These are phyloP conservation scores for Pichia rugopelliculosa DNA, from an alignment of 805 yeast genomes.

Conservation along the genomic window DNA sequence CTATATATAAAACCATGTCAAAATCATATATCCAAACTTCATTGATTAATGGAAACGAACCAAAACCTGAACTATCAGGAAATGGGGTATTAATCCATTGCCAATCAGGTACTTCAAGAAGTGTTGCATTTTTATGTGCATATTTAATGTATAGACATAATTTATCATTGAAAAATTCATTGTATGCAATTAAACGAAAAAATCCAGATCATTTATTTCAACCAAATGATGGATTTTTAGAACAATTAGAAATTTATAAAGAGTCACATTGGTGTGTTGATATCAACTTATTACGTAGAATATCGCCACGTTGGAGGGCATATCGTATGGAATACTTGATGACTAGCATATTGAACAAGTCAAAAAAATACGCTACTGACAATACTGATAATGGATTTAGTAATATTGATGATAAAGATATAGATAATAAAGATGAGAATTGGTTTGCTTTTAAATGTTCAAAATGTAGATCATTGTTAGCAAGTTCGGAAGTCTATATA, in stretches of 20 bases:
- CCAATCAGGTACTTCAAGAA: constrained; percentile 45
- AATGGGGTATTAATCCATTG: constrained; percentile 39
- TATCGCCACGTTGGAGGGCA: constrained; percentile 14
- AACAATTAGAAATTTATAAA: constrained; percentile 63
- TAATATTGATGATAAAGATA: constrained; percentile 3
- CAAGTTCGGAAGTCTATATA: constrained; percentile 53
- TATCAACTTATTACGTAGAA: constrained; percentile 19
- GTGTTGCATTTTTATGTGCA: constrained; percentile 39
- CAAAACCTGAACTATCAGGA: constrained; percentile 21
- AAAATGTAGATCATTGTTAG: constrained; percentile 68
- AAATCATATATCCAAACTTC: constrained; percentile 9
- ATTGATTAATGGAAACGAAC: constrained; percentile 18
- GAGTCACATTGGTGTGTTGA: constrained; percentile 33
- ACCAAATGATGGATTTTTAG: constrained; percentile 70
- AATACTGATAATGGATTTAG: not conserved
- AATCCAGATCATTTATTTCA: constrained; percentile 39
- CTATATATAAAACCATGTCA: constrained; percentile 37
- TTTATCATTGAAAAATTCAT: constrained; percentile 50
- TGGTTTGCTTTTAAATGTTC: constrained; percentile 55
- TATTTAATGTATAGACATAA: constrained; percentile 48
- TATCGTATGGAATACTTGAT: constrained; percentile 14
- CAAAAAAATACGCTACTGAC: constrained; percentile 24
- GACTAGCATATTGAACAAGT: constrained; percentile 5
- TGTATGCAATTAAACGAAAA: constrained; percentile 68
- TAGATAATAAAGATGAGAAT: constrained; percentile 16